Evolutionary conservation across 2,329 filamentous ascomycete genomes (phyloP).

Genomic region (Rhynchosporium agropyri): DNA sequence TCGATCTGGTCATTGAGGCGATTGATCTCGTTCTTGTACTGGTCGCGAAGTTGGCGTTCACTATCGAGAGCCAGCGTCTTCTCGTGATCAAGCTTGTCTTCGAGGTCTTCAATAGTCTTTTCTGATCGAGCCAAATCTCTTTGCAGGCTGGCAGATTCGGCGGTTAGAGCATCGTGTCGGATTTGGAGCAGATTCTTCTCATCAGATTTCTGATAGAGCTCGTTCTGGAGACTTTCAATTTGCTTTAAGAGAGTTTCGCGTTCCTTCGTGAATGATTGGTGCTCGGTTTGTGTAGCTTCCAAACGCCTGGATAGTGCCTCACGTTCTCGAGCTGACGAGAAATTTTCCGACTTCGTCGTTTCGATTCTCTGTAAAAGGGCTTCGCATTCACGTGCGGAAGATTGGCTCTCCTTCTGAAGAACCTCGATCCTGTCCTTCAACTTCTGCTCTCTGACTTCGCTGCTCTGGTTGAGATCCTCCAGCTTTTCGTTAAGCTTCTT

Average conservation of each 20-base stretch:
- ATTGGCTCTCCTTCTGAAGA: constrained; percentile 47
- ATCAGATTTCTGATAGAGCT: constrained; percentile 59
- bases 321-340: constrained; percentile 36
- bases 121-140: constrained; percentile 58
- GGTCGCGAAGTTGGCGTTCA: constrained; percentile 59
- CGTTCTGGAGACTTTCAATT: constrained; percentile 59
- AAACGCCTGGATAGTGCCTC: constrained; percentile 52
- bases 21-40: constrained; percentile 58
- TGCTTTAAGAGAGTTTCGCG: constrained; percentile 37
- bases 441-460: constrained; percentile 38
- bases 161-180: constrained; percentile 67
- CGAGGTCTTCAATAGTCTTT: constrained; percentile 49
- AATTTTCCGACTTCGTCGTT: constrained; percentile 35
- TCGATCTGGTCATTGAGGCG: constrained; percentile 54
- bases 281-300: constrained; percentile 42
- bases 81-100: constrained; percentile 51
- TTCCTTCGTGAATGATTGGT: constrained; percentile 18
- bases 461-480: constrained; percentile 40
- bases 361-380: constrained; percentile 24
- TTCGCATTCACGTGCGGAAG: constrained; percentile 28
- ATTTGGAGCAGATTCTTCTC: constrained; percentile 72
- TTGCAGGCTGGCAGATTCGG: constrained; percentile 68
- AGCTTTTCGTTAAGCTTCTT: constrained; percentile 49
- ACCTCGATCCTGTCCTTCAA: constrained; percentile 48
- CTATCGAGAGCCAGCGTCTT: constrained; percentile 49